A percentile compares a stretch with the other conserved stretches of the same genome.
Evolutionary conservation across 2,329 filamentous ascomycete genomes (phyloP).

Genomic region (Hypoxylon sp.): DNA sequence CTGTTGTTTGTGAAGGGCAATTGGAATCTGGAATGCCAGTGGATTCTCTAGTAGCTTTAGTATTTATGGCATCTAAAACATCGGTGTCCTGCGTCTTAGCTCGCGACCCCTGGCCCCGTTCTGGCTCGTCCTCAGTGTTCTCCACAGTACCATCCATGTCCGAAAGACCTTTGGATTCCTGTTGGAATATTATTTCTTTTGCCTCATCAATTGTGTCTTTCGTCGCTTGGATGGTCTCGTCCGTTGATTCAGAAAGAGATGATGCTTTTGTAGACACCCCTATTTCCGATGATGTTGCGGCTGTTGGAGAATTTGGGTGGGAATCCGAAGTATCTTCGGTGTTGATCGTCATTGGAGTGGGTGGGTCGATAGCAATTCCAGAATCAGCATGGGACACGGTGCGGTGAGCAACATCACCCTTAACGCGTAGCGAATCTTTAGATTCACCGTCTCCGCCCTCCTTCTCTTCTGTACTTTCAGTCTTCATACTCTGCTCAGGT

Average conservation of each 20-base stretch:
- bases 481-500: slow-evolving; percentile 46
- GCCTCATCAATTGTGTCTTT: slow-evolving; percentile 54
- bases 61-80: slow-evolving; percentile 44
- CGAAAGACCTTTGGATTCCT: slow-evolving; percentile 27
- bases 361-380: slow-evolving; percentile 67
- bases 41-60: slow-evolving; percentile 46
- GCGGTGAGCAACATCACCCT: slow-evolving; percentile 55
- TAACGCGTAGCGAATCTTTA: slow-evolving; percentile 48
- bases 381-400: slow-evolving; percentile 68
- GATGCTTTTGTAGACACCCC: slow-evolving; percentile 75
- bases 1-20: slow-evolving; percentile 41
- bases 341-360: slow-evolving; percentile 54
- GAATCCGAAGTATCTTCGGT: slow-evolving; percentile 71
- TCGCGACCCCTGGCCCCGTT: slow-evolving; percentile 32
- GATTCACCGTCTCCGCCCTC: slow-evolving; percentile 45
- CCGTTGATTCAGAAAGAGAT: slow-evolving; percentile 74
- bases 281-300: slow-evolving; percentile 66
- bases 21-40: slow-evolving; percentile 45
- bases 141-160: slow-evolving; percentile 26
- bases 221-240: slow-evolving; percentile 67
- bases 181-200: slow-evolving; percentile 31
- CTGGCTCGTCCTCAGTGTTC: slow-evolving; percentile 22
- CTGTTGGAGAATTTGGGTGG: slow-evolving; percentile 69
- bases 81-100: slow-evolving; percentile 38
- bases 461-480: slow-evolving; percentile 48